These are phyloP conservation scores for Acer yangbiense DNA, from an alignment of 345 rosid genomes.

Conservation along the genomic window DNA sequence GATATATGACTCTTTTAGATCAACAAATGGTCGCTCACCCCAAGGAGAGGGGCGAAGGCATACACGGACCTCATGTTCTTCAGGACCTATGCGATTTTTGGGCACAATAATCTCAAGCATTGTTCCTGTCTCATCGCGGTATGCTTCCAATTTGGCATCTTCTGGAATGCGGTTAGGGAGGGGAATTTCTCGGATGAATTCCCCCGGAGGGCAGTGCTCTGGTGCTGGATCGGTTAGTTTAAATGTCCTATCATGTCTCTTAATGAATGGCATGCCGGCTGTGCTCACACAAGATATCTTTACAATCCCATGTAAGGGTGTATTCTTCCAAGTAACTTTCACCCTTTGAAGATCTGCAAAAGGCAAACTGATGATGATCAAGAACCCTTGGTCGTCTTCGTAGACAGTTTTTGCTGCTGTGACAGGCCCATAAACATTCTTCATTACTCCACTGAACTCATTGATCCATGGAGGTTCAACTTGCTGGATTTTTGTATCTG, in stretches of 20 bases:
- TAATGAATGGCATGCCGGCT: conserved; percentile 71
- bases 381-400: conserved; percentile 72
- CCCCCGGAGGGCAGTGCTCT: conserved; percentile 95
- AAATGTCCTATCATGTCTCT: conserved; percentile 78
- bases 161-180: conserved; percentile 82
- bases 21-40: conserved; percentile 44
- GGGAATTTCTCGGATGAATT: conserved; percentile 73
- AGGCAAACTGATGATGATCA: conserved; percentile 77
- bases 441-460: conserved; percentile 75
- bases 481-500: conserved; percentile 49
- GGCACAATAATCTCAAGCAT: conserved; percentile 80
- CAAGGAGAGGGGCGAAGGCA: conserved; percentile 68
- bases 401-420: conserved; percentile 83
- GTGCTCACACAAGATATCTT: conserved; percentile 83
- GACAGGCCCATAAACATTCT: conserved; percentile 72
- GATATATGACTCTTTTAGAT: conserved; percentile 35
- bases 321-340: conserved; percentile 89
- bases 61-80: conserved; percentile 91
- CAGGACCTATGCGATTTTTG: conserved; percentile 74
- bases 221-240: conserved; percentile 89
- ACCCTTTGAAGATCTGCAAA: conserved; percentile 77
- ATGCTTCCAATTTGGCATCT: conserved; percentile 86
- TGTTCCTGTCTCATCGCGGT: conserved; percentile 68
- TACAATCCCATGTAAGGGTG: conserved; percentile 69
- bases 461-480: conserved; percentile 57